Evolutionary conservation across 2,329 filamentous ascomycete genomes (phyloP), one percentile per base, ranked within the genome.

Genomic region (Ceratocystis cubensis): DNA sequence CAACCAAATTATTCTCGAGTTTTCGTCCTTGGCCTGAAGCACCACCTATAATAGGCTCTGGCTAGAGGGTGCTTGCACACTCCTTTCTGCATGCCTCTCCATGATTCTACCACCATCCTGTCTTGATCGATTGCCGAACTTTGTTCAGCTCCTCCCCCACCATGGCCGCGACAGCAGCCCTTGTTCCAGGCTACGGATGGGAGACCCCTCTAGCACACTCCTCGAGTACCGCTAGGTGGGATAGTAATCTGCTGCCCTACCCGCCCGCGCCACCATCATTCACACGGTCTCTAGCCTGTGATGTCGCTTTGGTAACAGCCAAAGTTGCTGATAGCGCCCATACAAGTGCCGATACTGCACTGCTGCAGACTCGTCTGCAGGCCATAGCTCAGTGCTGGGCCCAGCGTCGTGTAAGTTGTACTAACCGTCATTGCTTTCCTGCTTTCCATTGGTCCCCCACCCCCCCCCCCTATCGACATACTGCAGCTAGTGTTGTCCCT

Each of bases 111-210:
- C 61, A 33, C 46, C 41, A 48, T 28, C 13, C 28, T 41, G 17
- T 28, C 25, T 46, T n/a, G 2, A 48, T 25, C 45, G 20, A 10
- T 15, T 20, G 46, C 44, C 41, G 44, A 63, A 22, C 44, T 48
- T 20, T 48, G 25, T 48, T 63, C 61, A 48, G 61, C 48, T 50
- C 7, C 44, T 22, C 45, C 37, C 44, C 41, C 61, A 63, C 25
- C 46, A 50, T 63, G 41, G 61, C 41, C 22, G 48, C 44, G 17
- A 63, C 61, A 30, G 41, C 46, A 63, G 45, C 30, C 30, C 41
- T 50, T 30, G 13, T 28, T 28, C 25, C 28, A n/a, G 41, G 13
- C 45, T 7, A 13, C 46, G 44, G 13, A 20, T 33, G 41, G 61
- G 28, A 15, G 25, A 63, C 44, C 17, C 44, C 22, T 63, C 61